Conservation (phyloP, 2,329 filamentous ascomycete species). For the Botryotinia convoluta region DNA sequence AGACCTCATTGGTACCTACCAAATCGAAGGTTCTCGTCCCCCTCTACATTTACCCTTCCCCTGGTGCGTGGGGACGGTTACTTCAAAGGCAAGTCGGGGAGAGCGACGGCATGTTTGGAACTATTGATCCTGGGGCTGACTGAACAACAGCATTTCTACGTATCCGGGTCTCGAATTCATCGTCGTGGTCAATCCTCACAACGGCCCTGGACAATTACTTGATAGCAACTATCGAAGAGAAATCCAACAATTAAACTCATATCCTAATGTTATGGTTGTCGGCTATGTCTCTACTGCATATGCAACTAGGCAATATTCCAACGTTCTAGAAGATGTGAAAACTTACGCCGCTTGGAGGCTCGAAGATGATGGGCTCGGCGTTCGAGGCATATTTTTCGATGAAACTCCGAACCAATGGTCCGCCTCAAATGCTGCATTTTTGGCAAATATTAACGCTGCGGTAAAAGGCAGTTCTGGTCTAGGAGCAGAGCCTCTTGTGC, state of each 20-base stretch:
- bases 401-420: slow-evolving; percentile 24
- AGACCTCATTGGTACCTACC: neutral
- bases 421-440: slow-evolving; percentile 16
- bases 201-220: slow-evolving; percentile 39
- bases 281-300: slow-evolving; percentile 43
- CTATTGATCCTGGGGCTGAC: slow-evolving; percentile 17
- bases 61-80: slow-evolving; percentile 28
- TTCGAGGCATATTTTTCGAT: slow-evolving; percentile 28
- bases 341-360: slow-evolving; percentile 24
- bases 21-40: slow-evolving; percentile 28
- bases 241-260: slow-evolving; percentile 40
- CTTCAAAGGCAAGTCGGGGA: slow-evolving; percentile 22
- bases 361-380: slow-evolving; percentile 19
- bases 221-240: slow-evolving; percentile 38
- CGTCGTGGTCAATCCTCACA: slow-evolving; percentile 33
- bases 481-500: slow-evolving; percentile 19
- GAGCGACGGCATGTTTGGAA: neutral
- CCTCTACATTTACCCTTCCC: slow-evolving; percentile 29
- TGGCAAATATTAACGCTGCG: slow-evolving; percentile 16
- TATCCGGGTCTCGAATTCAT: slow-evolving; percentile 30
- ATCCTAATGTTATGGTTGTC: slow-evolving; percentile 40
- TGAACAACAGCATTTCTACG: slow-evolving; percentile 19
- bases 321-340: slow-evolving; percentile 20
- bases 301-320: slow-evolving; percentile 25
- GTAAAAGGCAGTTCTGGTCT: slow-evolving; percentile 21